Base-by-base conservation (phyloP, 495 filamentous ascomycete species). In the Aspergillus hancockii region DNA sequence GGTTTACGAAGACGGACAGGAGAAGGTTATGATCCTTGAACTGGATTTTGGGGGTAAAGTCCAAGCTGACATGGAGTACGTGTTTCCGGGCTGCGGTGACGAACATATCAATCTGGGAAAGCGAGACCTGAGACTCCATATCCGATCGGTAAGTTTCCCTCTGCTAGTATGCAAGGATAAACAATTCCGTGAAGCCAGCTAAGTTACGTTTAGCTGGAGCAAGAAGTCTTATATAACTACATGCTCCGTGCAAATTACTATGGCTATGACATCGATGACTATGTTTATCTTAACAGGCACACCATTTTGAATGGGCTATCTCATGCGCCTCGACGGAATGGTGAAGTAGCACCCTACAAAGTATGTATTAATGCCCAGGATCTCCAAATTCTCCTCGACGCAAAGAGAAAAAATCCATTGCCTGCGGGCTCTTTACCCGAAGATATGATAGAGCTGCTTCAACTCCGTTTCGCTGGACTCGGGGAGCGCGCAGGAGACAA, bases 21-120 rank as follows among this genome's bases (percentile, higher is more conserved):
- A 55, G 5, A 34, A 59, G 6, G 47, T 58, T n/a, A 25, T 56
- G 5, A 21, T 57, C 6, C 56, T 59, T 49, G 61, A 63, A 28
- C 53, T 63, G 21, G 46, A 41, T 7, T 63, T 63, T 21, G 52
- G 47, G 31, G 19, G 18, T 18, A 38, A 25, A n/a, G 32, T 60
- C 52, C 61, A 57, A 25, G 43, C 57, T 8, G 61, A 49, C 18
- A 18, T 45, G 5, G 61, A 63, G 32, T 63, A 63, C 47, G 45
- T 63, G 31, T 63, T 63, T 30, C 21, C 34, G n/a, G 61, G 51
- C 38, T 63, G 61, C 38, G 61, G 61, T 9, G 61, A 63, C 32
- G 61, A 60, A 43, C 52, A 63, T 40, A 10, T 8, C 1, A 25
- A 23, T 5, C 31, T 56, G 14, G 61, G 61, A 25, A 63, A 63